Conservation (phyloP, 306 rosid genomes). For the Malus domestica region ASM211411v1 NC_041800.1:27851733-27852232, state of each 20-base stretch:
- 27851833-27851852: conserved; percentile 55
- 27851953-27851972: conserved; percentile 58
- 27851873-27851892: conserved; percentile 82
- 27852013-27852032: conserved; percentile 49
- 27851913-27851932: conserved; percentile 65
- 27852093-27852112: conserved; percentile 89
- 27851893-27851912: conserved; percentile 80
- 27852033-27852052: conserved; percentile 79
- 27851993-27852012: conserved; percentile 53
- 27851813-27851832: conserved; percentile 86
- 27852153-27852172: conserved; percentile 57
- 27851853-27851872: conserved; percentile 81
- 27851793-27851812: conserved; percentile 75
- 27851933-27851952: conserved; percentile 42
- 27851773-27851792: conserved; percentile 81
- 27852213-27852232: no score
- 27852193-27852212: no score
- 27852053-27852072: conserved; percentile 76
- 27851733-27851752: conserved; percentile 65
- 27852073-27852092: conserved; percentile 85
- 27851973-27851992: conserved; percentile 51
- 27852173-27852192: neutral
- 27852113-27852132: conserved; percentile 84
- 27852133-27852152: conserved; percentile 95
- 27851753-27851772: conserved; percentile 33